Evolutionary conservation across 2,329 filamentous ascomycete species (phyloP), one percentile per base, ranked within the genome.

Genomic region (Berkeleyomyces basicola): DNA sequence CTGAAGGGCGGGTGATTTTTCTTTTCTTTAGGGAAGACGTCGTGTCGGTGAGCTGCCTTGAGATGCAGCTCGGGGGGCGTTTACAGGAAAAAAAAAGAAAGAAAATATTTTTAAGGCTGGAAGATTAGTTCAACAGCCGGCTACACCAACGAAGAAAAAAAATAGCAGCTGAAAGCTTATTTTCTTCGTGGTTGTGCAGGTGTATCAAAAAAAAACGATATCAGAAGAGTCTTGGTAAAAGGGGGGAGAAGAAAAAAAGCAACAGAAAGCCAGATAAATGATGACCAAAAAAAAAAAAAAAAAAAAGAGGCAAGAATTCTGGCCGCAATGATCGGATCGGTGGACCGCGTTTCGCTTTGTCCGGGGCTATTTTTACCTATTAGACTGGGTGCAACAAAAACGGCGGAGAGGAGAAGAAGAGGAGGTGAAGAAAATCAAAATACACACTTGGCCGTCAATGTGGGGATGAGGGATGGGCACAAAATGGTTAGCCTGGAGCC

Each of bases 1-100:
- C 63, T 64, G 73, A 72, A 70, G 73, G 75, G 68, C 76, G 78
- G 70, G 74, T 66, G 64, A 85, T 80, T 80, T 82, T 85, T 78
- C 82, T 79, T 82, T 85, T 86, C 82, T 85, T 86, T 79, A 76
- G 78, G 77, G 82, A 85, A 82, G 82, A 85, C 83, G 83, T 86
- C 74, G 79, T 86, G 83, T 80, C 77, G 73, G 78, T 75, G 83
- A 85, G 83, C 83, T 84, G 82, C 82, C 72, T 72, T 53, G 68
- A 69, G 39, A 37, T 57, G 81, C 81, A 83, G 81, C 81, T 83
- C 81, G 74, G 69, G 70, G 67, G 64, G 67, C 61, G 62, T 59
- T 46, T 58, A 58, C 16, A 55, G 59, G 61, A 23, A 40, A 63
- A 66, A 66, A 61, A 62, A 63, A 49, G 40, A 62, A 58, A 66